Evolutionary conservation across 192 early-diverging fungal genomes (phyloP).

Genomic region (Coemansia sp.): DNA sequence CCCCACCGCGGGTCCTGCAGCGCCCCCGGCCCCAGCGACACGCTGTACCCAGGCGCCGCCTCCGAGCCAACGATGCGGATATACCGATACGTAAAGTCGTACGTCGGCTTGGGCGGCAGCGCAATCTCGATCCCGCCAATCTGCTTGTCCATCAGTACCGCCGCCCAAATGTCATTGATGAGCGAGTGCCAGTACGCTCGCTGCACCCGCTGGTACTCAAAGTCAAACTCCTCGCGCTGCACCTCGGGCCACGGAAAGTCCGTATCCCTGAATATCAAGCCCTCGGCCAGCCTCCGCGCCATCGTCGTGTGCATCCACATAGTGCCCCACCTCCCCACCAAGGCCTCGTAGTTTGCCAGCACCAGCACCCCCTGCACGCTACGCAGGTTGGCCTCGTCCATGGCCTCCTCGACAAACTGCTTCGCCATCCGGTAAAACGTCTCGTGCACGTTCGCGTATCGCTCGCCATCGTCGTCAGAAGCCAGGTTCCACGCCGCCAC

Average conservation of each 20-base stretch:
- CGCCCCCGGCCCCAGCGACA: constrained; percentile 22
- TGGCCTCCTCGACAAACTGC: constrained; percentile 49
- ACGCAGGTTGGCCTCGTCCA: constrained; percentile 51
- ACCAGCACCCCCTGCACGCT: constrained; percentile 51
- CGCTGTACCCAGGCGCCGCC: constrained; percentile 30
- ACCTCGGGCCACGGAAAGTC: constrained; percentile 51
- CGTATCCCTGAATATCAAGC: constrained; percentile 44
- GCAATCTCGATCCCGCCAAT: constrained; percentile 40
- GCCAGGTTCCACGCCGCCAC: constrained; percentile 50
- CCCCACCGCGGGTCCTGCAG: constrained; percentile 33
- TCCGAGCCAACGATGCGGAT: constrained; percentile 22
- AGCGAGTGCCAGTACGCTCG: constrained; percentile 56
- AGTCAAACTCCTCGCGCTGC: constrained; percentile 42
- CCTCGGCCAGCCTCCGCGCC: constrained; percentile 48
- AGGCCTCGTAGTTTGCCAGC: constrained; percentile 50
- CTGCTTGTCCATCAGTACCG: constrained; percentile 53
- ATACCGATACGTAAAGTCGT: constrained; percentile 45
- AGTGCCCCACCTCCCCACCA: constrained; percentile 53
- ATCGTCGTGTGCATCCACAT: constrained; percentile 56
- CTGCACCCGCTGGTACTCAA: constrained; percentile 50
- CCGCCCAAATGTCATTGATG: constrained; percentile 51
- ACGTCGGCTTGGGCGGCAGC: constrained; percentile 35
- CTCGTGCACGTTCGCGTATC: constrained; percentile 41
- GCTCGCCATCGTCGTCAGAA: constrained; percentile 22
- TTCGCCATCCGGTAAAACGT: constrained; percentile 44